Evolutionary conservation across 2,329 filamentous ascomycete genomes (phyloP).

Genomic region (Onygena corvina): DNA sequence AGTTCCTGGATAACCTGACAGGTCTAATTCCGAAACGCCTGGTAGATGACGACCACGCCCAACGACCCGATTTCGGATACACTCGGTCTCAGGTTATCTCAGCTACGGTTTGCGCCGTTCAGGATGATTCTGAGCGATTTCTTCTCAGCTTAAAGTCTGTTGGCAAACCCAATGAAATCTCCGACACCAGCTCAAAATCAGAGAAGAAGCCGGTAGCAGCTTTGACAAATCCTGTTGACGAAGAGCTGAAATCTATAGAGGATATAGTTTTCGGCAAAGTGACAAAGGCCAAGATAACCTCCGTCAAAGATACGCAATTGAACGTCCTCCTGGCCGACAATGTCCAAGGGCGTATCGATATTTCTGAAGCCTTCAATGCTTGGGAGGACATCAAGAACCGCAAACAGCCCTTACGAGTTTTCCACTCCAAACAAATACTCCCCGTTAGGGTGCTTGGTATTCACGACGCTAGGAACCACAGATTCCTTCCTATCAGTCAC

Average conservation of each 20-base stretch:
- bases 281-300: constrained; percentile 65
- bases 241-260: constrained; percentile 49
- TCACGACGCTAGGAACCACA: constrained; percentile 80
- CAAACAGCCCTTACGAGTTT: constrained; percentile 65
- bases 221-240: constrained; percentile 51
- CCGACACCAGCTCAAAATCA: constrained; percentile 25
- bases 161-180: constrained; percentile 37
- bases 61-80: constrained; percentile 64
- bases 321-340: constrained; percentile 83
- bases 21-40: constrained; percentile 71
- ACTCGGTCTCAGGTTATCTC: constrained; percentile 63
- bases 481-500: constrained; percentile 84
- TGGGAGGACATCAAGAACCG: constrained; percentile 78
- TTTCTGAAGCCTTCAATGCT: constrained; percentile 76
- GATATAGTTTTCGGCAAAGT: constrained; percentile 63
- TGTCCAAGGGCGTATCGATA: constrained; percentile 81
- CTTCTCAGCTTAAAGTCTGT: constrained; percentile 46
- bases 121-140: constrained; percentile 59
- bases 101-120: constrained; percentile 59
- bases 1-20: constrained; percentile 65
- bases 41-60: constrained; percentile 56
- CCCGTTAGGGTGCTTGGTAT: constrained; percentile 69
- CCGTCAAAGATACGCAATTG: constrained; percentile 79
- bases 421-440: constrained; percentile 58
- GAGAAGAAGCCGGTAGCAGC: constrained; percentile 24